Evolutionary conservation across 306 rosid species (phyloP), one percentile per base, ranked within the genome.

Genomic region (Heteromeles arbutifolia): DNA sequence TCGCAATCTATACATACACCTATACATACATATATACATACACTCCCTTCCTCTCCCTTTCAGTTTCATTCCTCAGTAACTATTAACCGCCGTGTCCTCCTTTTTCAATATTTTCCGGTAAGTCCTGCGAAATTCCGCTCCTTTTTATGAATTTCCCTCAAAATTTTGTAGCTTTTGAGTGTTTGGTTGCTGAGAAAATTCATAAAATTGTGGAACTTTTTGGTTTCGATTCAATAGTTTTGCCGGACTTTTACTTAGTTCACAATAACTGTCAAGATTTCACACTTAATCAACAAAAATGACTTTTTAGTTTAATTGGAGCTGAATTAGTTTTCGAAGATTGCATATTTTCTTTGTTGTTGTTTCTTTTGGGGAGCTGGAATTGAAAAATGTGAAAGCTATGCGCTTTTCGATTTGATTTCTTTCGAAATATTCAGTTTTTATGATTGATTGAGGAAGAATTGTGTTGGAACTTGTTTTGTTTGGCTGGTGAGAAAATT

Each of bases 41-140:
- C n/a, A 52, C 18, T 52, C 73, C 9, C 41, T 8, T n/a, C 62
- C 44, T 41, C 22, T 44, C 67, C 57, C 75, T 69, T 65, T 25
- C 41, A 17, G 2, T 57, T n/a, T 69, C 44, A 41, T 41, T 41
- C 3, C 44, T 41, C 44, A 41, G 44, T 10, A 41, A 41, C 44
- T 2, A 8, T 39, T 39, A 39, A 39, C 43, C 43, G 44, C 44
- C 44, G 44, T 9, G 44, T 10, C 44, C 12, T 41, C 12, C 44
- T 41, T 41, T 41, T 41, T 41, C 44, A 41, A 41, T 41, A 41
- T 41, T 71, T 74, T 24, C 87, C 19, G 87, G 96, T 86, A 56
- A 43, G 83, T 44, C 76, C 28, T 59, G 18, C 39, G 3, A 41
- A 50, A 29, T 59, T 62, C 71, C 74, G 17, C 12, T 37, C 72